Conservation (phyloP, 257 asterid species). For the Lycium ferocissimum region DNA sequence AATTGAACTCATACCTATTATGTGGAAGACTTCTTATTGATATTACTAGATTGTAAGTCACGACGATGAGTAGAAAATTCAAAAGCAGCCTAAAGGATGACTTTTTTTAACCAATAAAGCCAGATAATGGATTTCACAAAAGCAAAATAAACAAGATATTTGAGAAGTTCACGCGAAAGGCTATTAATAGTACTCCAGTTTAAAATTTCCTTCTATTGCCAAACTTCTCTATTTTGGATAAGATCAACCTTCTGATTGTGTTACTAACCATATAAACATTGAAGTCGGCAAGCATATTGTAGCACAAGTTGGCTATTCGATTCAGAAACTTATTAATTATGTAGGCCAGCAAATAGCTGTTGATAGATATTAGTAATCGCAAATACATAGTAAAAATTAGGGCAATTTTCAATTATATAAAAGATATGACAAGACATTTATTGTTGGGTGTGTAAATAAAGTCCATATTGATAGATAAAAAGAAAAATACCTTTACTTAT, state of each 20-base stretch:
- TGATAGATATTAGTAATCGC: conserved; percentile 9
- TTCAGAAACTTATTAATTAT: not conserved
- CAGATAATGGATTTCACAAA: not conserved
- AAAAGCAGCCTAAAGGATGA: no score
- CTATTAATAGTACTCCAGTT: not conserved
- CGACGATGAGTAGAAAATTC: no score
- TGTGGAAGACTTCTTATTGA: not conserved
- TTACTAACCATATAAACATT: not conserved
- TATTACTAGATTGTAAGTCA: no score
- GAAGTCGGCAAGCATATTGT: not conserved
- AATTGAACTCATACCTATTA: not conserved
- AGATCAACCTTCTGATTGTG: not conserved
- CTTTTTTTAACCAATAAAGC: no score
- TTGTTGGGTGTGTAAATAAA: not conserved
- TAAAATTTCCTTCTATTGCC: not conserved
- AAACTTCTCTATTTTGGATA: not conserved
- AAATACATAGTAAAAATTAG: conserved; percentile 17
- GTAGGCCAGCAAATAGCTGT: not conserved
- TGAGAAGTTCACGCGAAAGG: not conserved
- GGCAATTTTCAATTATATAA: not conserved
- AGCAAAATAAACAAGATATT: not conserved
- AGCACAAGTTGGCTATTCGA: not conserved
- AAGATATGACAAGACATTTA: not conserved
- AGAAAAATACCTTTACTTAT: no score
- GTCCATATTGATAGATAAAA: no score